A percentile compares a stretch with the other conserved stretches of the same genome.
These are phyloP conservation scores for Coprinopsis cinerea DNA, from an alignment of 768 basidiomycete species.

Conservation along the genomic window DNA sequence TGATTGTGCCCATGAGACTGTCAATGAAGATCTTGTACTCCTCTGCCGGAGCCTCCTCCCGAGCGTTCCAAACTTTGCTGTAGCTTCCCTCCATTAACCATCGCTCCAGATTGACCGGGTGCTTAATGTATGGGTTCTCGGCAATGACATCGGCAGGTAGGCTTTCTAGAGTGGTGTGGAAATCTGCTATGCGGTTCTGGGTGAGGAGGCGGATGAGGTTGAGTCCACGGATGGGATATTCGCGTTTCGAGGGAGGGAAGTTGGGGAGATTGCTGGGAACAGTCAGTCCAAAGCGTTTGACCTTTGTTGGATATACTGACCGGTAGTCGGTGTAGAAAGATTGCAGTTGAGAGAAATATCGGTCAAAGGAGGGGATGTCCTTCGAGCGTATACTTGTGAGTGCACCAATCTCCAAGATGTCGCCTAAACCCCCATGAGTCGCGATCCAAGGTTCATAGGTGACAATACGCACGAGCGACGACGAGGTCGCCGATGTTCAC, in stretches of 20 bases:
- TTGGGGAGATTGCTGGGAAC: constrained; percentile 25
- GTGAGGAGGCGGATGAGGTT: constrained; percentile 93
- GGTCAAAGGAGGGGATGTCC: constrained; percentile 89
- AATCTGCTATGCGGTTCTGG: constrained; percentile 94
- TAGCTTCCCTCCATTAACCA: constrained; percentile 99
- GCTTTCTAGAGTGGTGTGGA: constrained; percentile 94
- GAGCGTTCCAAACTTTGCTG: constrained; percentile 95
- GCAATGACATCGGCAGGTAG: constrained; percentile 66
- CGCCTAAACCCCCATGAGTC: constrained; percentile 44
- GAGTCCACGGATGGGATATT: constrained; percentile 85
- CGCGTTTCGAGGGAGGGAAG: constrained; percentile 80
- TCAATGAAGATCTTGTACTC: constrained; percentile 95
- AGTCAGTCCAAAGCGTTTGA: not conserved
- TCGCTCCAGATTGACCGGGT: constrained; percentile 87
- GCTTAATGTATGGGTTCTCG: constrained; percentile 69
- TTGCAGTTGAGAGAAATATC: constrained; percentile 89
- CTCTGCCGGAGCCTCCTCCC: constrained; percentile 86
- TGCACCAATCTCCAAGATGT: constrained; percentile 93
- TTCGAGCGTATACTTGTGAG: constrained; percentile 87
- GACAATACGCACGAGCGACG: constrained; percentile 56
- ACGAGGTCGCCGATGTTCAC: constrained; percentile 62
- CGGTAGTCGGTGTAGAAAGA: constrained; percentile 86
- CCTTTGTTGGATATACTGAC: constrained; percentile 27
- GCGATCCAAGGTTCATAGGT: not conserved
- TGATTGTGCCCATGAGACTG: constrained; percentile 88